Base-by-base conservation (phyloP, 768 basidiomycete genomes). In the Kwoniella bestiolae region DNA sequence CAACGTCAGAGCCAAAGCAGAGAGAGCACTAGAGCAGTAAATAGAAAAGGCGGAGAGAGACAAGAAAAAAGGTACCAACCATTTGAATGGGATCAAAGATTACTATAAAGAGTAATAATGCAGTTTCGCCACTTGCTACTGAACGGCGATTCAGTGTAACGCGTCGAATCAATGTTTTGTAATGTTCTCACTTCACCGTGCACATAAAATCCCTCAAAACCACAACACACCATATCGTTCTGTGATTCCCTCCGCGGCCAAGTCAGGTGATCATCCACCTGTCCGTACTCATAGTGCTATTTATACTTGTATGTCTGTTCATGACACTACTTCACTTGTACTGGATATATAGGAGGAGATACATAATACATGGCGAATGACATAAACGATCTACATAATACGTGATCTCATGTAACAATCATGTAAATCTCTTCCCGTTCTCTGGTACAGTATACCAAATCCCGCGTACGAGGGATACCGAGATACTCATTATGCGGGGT, bases 151-250 rank as follows among this genome's bases (percentile, higher is more conserved):
- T 51, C 50, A 26, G 5, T 26, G 2, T 11, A n/a, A 51, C 50
- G 50, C 50, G 50, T 47, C 50, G 29, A 51, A 7, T 28, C 14
- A 3, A 28, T 5, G 14, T 12, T 23, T 26, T 18, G 50, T 51
- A 51, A 51, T 51, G 50, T 51, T 51, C 50, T 51, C 50, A 9
- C 6, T 47, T 47, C n/a, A n/a, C n/a, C n/a, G n/a, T n/a, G n/a
- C n/a, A n/a, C n/a, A n/a, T n/a, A n/a, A n/a, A n/a, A n/a, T 47
- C n/a, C 7, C 38, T 8, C 38, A 8, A 16, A 6, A 21, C 45
- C 45, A 47, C 45, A 51, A 12, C 14, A 16, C 25, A 25, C 29
- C 29, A 28, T 26, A 29, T 26, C 25, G 23, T 51, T 21, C 21
- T 51, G 12, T 25, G 46, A n/a, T 21, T 25, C 23, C 25, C 25